Conservation (phyloP, 1,139 yeast species). For the Scheffersomyces cryptocercus region DNA sequence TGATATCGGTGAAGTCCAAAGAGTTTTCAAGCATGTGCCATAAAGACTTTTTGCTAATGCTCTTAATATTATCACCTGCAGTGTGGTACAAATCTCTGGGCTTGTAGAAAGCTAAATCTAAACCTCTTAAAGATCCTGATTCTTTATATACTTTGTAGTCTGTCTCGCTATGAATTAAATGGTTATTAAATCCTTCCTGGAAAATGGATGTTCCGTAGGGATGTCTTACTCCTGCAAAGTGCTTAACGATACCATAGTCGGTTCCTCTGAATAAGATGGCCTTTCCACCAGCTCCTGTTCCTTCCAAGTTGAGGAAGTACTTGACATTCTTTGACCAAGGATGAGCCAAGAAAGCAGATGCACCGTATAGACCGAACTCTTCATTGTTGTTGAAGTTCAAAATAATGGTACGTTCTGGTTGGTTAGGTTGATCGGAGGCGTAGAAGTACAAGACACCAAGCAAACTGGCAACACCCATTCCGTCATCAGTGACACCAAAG, state of each 20-base stretch:
- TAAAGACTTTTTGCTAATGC: constrained; percentile 63
- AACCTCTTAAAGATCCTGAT: constrained; percentile 69
- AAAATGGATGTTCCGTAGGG: constrained; percentile 81
- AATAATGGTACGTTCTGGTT: constrained; percentile 70
- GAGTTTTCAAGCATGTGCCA: constrained; percentile 83
- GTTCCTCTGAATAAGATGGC: constrained; percentile 84
- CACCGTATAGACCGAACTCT: constrained; percentile 87
- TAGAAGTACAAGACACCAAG: constrained; percentile 65
- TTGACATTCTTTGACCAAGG: constrained; percentile 68
- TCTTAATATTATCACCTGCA: constrained; percentile 64
- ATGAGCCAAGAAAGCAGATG: constrained; percentile 70
- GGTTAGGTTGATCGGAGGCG: constrained; percentile 21
- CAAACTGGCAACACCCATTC: constrained; percentile 86
- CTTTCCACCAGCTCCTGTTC: constrained; percentile 94
- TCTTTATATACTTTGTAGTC: constrained; percentile 75
- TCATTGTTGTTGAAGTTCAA: constrained; percentile 90
- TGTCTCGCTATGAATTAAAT: constrained; percentile 78
- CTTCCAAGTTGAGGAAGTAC: constrained; percentile 82
- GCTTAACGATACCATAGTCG: constrained; percentile 63
- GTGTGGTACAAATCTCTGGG: constrained; percentile 89
- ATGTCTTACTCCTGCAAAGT: constrained; percentile 50
- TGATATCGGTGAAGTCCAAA: constrained; percentile 51
- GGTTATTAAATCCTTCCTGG: constrained; percentile 78
- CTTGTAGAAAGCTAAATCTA: constrained; percentile 63
- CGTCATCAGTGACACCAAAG: constrained; percentile 90